Evolutionary conservation across 495 filamentous ascomycete species (phyloP).

Genomic region (Staphylotrichum tortipilum): DNA sequence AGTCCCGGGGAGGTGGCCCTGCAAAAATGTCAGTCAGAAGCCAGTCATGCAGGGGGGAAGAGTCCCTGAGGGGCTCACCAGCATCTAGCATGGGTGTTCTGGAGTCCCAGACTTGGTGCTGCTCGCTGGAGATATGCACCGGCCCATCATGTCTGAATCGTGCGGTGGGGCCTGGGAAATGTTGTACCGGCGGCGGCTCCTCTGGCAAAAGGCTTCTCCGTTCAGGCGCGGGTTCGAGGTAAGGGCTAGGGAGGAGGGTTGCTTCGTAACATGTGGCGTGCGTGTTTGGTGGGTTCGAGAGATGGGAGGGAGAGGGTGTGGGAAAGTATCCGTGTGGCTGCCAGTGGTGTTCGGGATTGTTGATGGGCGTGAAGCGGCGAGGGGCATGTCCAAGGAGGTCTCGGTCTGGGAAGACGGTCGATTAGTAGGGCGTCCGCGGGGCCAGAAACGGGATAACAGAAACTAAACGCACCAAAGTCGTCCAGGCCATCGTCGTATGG

Average conservation of each 20-base stretch:
- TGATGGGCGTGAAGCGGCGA: too few relatives aligned
- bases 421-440: too few relatives aligned
- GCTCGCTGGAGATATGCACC: background rate
- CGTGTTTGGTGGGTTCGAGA: background rate
- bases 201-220: background rate
- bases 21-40: background rate
- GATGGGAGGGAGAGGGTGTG: background rate
- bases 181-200: background rate
- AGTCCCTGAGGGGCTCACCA: background rate
- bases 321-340: conserved; percentile 2
- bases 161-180: background rate
- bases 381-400: conserved; percentile 10
- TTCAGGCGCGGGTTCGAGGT: background rate
- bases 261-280: conserved; percentile 2
- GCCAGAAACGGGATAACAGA: too few relatives aligned
- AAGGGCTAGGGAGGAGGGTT: background rate
- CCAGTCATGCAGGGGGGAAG: background rate
- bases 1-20: background rate
- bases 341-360: background rate
- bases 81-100: background rate
- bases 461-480: conserved; percentile 23
- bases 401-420: conserved; percentile 16
- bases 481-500: conserved; percentile 17
- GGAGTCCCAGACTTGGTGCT: background rate
- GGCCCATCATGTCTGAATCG: background rate